Base-by-base conservation (phyloP, 371 early-diverging fungal genomes). In the Zychaea mexicana region DNA sequence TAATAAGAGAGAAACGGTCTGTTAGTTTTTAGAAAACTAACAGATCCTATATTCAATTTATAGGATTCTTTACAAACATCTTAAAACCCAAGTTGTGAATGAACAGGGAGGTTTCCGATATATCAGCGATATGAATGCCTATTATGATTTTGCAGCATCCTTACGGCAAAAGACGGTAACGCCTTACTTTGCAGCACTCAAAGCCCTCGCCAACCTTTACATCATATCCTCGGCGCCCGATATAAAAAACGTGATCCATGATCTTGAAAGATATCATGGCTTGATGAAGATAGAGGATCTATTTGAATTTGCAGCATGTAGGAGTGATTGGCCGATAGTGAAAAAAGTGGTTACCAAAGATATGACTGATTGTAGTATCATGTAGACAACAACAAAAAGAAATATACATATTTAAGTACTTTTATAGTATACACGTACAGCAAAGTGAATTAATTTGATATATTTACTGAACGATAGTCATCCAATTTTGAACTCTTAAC, bases 181-280 rank as follows among this genome's bases (percentile, higher is more conserved):
- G 19, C 88, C 92, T 21, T 88, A 92, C 58, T 96, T 96, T 70
- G 72, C 85, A 7, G 96, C 94, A 0, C 78, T 98, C 42, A 96
- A 96, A 79, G 95, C 95, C 49, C 77, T 98, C 8, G 95, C 94
- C 26, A 95, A 96, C 67, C 80, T 97, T 45, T 98, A 90, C 65
- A 90, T 98, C 57, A 90, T 96, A 52, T 89, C 93, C 9, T 89
- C 86, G 13, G 89, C 94, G 5, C 78, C 81, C 13, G 95, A 95
- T 73, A 80, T 98, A 68, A 83, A 91, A 58, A 88, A 83, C 31
- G 77, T 98, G 60, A 86, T 97, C 52, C 93, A 94, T 68, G 97
- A 96, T 71, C 74, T 89, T 64, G 85, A 83, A 27, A 85, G 94
- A 31, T 98, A 91, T 62, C 90, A 94, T 64, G 95, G 94, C 7